Base-by-base conservation (phyloP, 148 eudicot genomes). In the Camellia granthamiana region DNA sequence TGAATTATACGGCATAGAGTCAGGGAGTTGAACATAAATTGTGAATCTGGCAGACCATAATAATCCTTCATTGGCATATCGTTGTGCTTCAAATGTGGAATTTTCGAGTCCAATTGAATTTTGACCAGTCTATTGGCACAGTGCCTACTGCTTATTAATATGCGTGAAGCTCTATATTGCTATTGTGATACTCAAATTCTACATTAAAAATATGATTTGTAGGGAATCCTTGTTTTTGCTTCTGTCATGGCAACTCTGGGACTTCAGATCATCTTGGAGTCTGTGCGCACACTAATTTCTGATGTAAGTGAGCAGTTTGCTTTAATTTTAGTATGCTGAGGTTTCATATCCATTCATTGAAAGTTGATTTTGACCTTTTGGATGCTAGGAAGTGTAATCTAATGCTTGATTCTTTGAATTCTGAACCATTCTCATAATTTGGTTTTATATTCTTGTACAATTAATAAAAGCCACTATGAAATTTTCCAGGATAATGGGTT, bases 221-320 rank as follows among this genome's bases (percentile, higher is more conserved):
- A 89, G 89, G 99, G 99, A 59, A 96, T 96, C 41, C 92, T 96
- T 75, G 96, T 96, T 63, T 93, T 96, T 90, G 99, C 99, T 78
- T 94, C 99, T 70, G 93, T 96, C 65, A 93, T 93, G 98, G 99
- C 99, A 72, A 96, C 99, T 44, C 83, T 96, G 19, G 99, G 99
- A 55, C 83, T 92, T 86, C 92, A 87, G 85, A 88, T 93, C 67
- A 87, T 92, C 19, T 79, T 91, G 91, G 94, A 92, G 89, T 92
- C 97, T n/a, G 42, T 85, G 63, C 90, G 92, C 76, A 84, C 89
- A 52, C 85, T 92, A 51, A 12, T 83, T 13, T 89, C 87, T 79
- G 87, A 89, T 81, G 94, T 89, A 90, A 87, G 89, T 82, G 18
- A 77, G 69, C 19, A 16, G 47, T 49, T 65, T 2, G 30, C 21